Evolutionary conservation across 305 asterid species (phyloP), one percentile per base, ranked within the genome.

Genomic region (Solanum hybrid): DNA sequence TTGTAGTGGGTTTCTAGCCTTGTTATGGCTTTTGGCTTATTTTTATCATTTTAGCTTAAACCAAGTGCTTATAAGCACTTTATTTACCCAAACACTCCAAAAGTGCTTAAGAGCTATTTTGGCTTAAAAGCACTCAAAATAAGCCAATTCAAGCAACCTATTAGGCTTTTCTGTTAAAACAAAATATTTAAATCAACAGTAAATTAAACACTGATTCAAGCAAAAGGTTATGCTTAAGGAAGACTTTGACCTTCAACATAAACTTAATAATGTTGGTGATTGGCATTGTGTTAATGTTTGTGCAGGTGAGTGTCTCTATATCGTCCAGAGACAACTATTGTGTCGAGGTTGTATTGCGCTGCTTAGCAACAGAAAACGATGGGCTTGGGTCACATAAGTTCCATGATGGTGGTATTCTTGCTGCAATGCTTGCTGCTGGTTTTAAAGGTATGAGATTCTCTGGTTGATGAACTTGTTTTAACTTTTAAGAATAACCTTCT

Each of bases 361-460:
- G 99, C 94, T 91, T 94, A 94, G 98, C 98, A 68, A 93, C 92
- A 88, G 98, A 94, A 45, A 97, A 98, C 36, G 99, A 98, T 94
- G 99, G 98, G 90, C 93, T 98, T 92, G 99, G 99, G 90, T 87
- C 91, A 80, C 97, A 97, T 84, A 93, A 95, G 88, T 95, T 92
- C 89, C 93, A 95, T 88, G 98, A 98, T 95, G 99, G 99, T 89
- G 99, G 99, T 73, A 87, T 98, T 93, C 95, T 98, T 87, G 97
- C 96, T 86, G 92, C 92, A 39, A 94, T 96, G 91, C 92, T 97
- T 92, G 97, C 99, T 2, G 95, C 99, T 91, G 98, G 99, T 91
- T 94, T 97, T 94, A 98, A 98, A 96, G 99, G 99, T 97, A 57
- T 73, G 75, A 87, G 34, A 61, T 86, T 32, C 78, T 89, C 90